phyloP scores from a whole-genome alignment of 257 asterid species.

The Solanum pimpinellifolium region DNA sequence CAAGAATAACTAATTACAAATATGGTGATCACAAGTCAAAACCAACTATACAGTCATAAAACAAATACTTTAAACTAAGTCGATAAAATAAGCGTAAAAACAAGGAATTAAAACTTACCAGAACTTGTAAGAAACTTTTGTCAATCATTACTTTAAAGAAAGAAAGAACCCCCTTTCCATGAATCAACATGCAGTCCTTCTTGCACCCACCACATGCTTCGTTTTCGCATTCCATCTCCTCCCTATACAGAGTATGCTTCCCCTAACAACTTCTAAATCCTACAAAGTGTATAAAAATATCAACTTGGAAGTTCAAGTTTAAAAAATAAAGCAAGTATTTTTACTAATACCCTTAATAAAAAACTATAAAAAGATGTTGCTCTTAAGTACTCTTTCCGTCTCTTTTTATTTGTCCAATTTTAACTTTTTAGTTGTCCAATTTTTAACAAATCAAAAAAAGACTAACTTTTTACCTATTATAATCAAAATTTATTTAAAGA shows the following conservation, averaged over 20 bases:
- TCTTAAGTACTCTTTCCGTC: neutral
- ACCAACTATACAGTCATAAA: neutral
- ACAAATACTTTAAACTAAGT: neutral
- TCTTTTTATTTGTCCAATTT: no score
- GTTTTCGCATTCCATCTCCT: neutral
- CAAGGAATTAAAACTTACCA: slow-evolving; percentile 6
- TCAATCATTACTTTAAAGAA: slow-evolving; percentile 25
- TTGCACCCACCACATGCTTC: slow-evolving; percentile 4
- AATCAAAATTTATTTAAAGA: no score
- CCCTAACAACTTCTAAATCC: neutral
- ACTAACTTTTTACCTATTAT: no score
- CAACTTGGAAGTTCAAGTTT: neutral
- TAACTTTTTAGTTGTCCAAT: no score
- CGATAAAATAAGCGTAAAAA: neutral
- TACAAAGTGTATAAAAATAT: neutral
- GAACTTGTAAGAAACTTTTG: neutral
- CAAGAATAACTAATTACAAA: neutral
- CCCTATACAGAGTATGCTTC: neutral
- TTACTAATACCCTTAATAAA: neutral
- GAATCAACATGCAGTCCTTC: slow-evolving; percentile 1
- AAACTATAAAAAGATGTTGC: neutral
- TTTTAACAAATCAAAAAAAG: no score
- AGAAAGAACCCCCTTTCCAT: neutral
- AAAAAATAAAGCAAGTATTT: neutral
- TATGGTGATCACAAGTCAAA: neutral